Evolutionary conservation across 1,139 yeast species (phyloP).

Genomic region (Arxiozyma telluris): DNA sequence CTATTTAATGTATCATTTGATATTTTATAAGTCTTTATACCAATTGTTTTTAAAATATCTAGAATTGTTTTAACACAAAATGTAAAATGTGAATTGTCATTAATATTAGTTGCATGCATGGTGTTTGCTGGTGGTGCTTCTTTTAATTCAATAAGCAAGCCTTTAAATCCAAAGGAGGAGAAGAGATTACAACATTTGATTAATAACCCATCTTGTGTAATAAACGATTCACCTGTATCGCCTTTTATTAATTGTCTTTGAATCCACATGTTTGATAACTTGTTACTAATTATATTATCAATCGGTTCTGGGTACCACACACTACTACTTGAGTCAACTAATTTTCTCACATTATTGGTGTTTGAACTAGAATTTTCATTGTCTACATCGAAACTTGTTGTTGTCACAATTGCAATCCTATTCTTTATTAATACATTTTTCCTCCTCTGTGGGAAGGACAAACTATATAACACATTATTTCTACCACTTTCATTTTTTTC

Average conservation of each 20-base stretch:
- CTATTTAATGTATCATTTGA: constrained; percentile 11
- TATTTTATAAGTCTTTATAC: constrained; percentile 16
- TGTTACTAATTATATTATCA: constrained; percentile 19
- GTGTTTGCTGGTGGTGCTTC: constrained; percentile 9
- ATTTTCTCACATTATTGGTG: constrained; percentile 5
- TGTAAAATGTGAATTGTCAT: neutral
- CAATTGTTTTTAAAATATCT: constrained; percentile 14
- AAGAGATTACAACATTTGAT: constrained; percentile 22
- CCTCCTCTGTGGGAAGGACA: constrained; percentile 20
- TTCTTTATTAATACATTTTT: constrained; percentile 22
- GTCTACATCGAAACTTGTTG: constrained; percentile 10
- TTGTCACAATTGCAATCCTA: constrained; percentile 19
- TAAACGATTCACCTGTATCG: constrained; percentile 28
- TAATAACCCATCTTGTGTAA: constrained; percentile 15
- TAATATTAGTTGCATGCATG: neutral
- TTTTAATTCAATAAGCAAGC: constrained; percentile 24
- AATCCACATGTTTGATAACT: constrained; percentile 28
- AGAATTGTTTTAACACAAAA: constrained; percentile 11
- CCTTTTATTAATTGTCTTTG: constrained; percentile 28
- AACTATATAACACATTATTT: constrained; percentile 21
- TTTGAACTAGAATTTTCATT: neutral
- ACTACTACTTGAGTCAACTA: constrained; percentile 18
- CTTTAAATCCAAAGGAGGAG: constrained; percentile 29
- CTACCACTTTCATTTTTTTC: neutral
- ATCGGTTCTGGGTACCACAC: constrained; percentile 22